Base-by-base conservation (phyloP, 768 basidiomycete species). In the Boletus sp. region DNA sequence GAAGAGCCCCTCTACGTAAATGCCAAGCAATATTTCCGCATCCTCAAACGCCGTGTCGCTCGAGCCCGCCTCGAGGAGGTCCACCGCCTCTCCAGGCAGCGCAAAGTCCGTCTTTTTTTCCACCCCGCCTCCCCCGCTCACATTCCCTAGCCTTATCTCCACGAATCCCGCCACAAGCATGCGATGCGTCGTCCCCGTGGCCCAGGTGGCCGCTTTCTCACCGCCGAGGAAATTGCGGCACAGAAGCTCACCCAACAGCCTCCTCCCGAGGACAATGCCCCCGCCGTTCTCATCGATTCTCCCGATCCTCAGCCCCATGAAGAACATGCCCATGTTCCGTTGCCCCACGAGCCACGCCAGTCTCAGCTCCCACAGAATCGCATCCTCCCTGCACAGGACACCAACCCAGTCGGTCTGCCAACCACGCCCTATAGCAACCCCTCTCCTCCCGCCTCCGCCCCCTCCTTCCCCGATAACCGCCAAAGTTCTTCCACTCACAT, bases 1-100 rank as follows among this genome's bases (percentile, higher is more conserved):
- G 94, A 98, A 61, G 96, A 99, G 72, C 96, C 97, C 29, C 86
- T 99, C 64, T 98, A 98, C 76, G 97, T 99, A 57, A 99, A 99
- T 66, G 96, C 97, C 57, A 99, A 99, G 71, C 97, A 99, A 75
- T 99, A 98, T 72, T 94, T 95, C 66, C 91, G 97, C 70, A 98
- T 99, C 67, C 83, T 99, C 73, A 98, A 98, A 78, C 83, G 97
- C 60, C 83, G 97, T 54, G 83, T 91, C 63, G 94, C 96, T 6
- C 78, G 96, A 44, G 92, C 93, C 4, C 82, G 97, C 48, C 80
- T 98, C 51, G 95, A 97, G 67, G 96, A 98, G 74, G 81, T 98
- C 52, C 94, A 97, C 64, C 82, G 93, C 61, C 83, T 99, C 60
- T 94, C 93, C 56, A 82, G 88, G 64, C 91, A 96, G 72, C 82